Percentiles rank a stretch among this genome's conserved stretches.
Conservation (phyloP, 2,329 filamentous ascomycete genomes). For the Neoarthrinium moseri region DNA sequence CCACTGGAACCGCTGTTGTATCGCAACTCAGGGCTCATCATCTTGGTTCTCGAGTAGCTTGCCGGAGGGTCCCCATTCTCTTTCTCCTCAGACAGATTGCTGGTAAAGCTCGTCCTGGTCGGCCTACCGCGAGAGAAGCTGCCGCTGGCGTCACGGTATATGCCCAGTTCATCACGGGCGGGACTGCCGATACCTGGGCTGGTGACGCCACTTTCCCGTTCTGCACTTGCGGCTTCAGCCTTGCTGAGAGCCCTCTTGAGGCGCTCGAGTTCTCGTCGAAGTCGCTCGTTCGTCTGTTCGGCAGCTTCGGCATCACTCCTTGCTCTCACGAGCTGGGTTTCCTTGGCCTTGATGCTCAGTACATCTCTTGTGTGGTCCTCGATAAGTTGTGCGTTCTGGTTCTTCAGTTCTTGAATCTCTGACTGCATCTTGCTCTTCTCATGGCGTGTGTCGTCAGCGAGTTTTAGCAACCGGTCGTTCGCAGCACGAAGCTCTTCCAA, state of each 20-base stretch:
- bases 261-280: conserved; percentile 85
- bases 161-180: conserved; percentile 57
- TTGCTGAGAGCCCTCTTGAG: conserved; percentile 81
- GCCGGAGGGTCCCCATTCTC: conserved; percentile 60
- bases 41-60: conserved; percentile 46
- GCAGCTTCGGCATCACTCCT: conserved; percentile 86
- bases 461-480: conserved; percentile 73
- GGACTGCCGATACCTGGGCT: conserved; percentile 49
- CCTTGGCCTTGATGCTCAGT: conserved; percentile 95
- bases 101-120: conserved; percentile 62
- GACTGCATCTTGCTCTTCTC: conserved; percentile 81
- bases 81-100: conserved; percentile 72
- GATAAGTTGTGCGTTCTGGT: conserved; percentile 93
- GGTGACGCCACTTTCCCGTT: conserved; percentile 34
- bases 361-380: conserved; percentile 97
- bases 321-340: conserved; percentile 92
- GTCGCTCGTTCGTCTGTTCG: conserved; percentile 79
- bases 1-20: conserved; percentile 54
- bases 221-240: conserved; percentile 50
- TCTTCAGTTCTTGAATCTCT: conserved; percentile 91
- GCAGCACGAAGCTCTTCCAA: conserved; percentile 83
- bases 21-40: conserved; percentile 52
- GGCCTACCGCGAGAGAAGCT: conserved; percentile 34
- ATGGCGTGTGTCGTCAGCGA: conserved; percentile 77
- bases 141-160: conserved; percentile 55